phyloP scores from a whole-genome alignment of 2,329 filamentous ascomycete genomes.

The Lasiodiplodia theobromae region DNA sequence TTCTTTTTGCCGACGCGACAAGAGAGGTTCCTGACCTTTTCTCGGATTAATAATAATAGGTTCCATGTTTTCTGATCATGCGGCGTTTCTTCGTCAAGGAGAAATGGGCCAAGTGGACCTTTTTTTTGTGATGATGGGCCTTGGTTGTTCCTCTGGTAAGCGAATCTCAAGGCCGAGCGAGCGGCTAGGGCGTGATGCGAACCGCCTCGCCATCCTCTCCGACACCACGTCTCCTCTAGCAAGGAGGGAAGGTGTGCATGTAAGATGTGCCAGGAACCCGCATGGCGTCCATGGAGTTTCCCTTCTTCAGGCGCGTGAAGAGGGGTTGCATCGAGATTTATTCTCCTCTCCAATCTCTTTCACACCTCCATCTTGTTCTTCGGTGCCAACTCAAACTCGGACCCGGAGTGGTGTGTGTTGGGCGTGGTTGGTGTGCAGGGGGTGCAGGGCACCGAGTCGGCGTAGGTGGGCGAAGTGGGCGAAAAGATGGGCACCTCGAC shows the following conservation, averaged over 20 bases:
- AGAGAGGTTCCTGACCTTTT: too few species aligned
- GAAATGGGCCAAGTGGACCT: neutral
- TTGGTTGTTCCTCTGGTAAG: neutral
- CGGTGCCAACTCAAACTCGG: neutral
- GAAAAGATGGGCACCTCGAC: neutral
- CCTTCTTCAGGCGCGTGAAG: neutral
- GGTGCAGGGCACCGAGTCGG: neutral
- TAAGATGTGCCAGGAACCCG: neutral
- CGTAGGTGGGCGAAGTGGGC: neutral
- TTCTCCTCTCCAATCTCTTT: neutral
- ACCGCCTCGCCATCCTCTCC: neutral
- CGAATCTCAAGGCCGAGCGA: neutral
- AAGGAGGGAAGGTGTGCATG: neutral
- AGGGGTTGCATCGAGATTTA: neutral
- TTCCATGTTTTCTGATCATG: neutral
- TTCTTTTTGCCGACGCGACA: neutral
- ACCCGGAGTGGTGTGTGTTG: neutral
- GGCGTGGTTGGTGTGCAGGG: neutral
- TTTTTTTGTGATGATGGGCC: neutral
- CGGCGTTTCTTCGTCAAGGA: neutral
- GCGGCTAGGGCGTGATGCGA: neutral
- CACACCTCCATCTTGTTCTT: neutral
- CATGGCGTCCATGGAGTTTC: neutral
- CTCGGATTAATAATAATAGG: neutral
- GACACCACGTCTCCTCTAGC: neutral